A percentile compares a stretch with the other conserved stretches of the same genome.
These are phyloP conservation scores for Erodium texanum DNA, from an alignment of 441 rosid species.

Conservation along the genomic window DNA sequence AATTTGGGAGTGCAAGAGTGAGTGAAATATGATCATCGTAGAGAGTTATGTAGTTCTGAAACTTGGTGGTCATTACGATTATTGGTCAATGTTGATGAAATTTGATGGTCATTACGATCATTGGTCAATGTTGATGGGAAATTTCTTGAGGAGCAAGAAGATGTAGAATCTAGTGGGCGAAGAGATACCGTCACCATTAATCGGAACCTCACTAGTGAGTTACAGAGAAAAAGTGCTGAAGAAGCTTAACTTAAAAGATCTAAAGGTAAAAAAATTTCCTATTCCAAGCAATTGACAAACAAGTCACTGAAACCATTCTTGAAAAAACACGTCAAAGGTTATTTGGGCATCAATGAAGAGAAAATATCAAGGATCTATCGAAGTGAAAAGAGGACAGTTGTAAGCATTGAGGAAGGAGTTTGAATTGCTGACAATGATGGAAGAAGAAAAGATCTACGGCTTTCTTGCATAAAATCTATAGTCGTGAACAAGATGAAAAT, in stretches of 20 bases:
- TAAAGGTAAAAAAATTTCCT: constrained; percentile 12
- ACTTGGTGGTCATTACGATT: background rate
- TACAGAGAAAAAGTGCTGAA: background rate
- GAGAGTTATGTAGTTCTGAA: too few species aligned
- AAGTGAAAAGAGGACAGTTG: background rate
- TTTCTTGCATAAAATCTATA: constrained; percentile 8
- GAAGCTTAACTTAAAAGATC: constrained; percentile 4
- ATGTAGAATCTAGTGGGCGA: constrained; percentile 10
- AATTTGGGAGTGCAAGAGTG: too few species aligned
- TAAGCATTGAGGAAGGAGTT: constrained; percentile 9
- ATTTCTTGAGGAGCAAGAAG: constrained; percentile 14
- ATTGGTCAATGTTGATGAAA: constrained; percentile 15
- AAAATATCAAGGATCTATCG: background rate
- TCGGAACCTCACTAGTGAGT: background rate
- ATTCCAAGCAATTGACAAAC: background rate
- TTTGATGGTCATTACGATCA: background rate
- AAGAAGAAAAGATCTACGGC: constrained; percentile 1
- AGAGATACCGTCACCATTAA: background rate
- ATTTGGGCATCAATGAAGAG: background rate
- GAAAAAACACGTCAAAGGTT: background rate
- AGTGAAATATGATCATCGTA: too few species aligned
- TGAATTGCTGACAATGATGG: constrained; percentile 4
- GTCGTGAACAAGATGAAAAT: constrained; percentile 17
- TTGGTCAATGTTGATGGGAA: constrained; percentile 18
- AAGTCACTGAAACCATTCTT: background rate